Conservation (phyloP, 2,329 filamentous ascomycete species). For the Seiridium cupressi region DNA sequence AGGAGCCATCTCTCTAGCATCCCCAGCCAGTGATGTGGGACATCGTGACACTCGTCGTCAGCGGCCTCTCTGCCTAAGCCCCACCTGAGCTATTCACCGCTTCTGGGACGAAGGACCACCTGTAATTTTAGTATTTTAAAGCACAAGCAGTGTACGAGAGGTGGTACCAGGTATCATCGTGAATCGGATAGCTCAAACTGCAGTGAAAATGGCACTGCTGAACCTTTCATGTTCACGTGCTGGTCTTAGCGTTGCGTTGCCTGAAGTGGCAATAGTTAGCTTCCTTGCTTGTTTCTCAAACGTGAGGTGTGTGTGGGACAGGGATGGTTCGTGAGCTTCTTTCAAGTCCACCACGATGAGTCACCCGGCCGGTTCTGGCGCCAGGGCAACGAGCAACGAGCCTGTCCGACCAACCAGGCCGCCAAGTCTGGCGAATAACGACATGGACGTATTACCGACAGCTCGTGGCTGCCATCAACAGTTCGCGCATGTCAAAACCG, state of each 20-base stretch:
- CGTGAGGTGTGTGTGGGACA: slow-evolving; percentile 6
- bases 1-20: not conserved
- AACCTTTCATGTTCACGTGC: not conserved
- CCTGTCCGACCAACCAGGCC: not conserved
- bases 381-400: not conserved
- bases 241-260: slow-evolving; percentile 14
- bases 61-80: not conserved
- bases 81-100: not conserved
- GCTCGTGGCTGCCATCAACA: too few species aligned
- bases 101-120: too few species aligned
- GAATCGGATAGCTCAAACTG: not conserved
- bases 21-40: not conserved
- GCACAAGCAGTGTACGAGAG: too few species aligned
- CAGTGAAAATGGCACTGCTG: not conserved
- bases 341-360: slow-evolving; percentile 2
- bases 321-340: not conserved
- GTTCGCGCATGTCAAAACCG: not conserved
- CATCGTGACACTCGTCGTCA: slow-evolving; percentile 9
- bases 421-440: too few species aligned
- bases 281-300: slow-evolving; percentile 9
- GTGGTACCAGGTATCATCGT: not conserved
- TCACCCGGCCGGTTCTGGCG: slow-evolving; percentile 2
- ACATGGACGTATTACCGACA: too few species aligned
- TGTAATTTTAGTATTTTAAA: too few species aligned
- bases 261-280: slow-evolving; percentile 14